phyloP scores from a whole-genome alignment of 129 eudicot species.

The Sambucus nigra region DNA sequence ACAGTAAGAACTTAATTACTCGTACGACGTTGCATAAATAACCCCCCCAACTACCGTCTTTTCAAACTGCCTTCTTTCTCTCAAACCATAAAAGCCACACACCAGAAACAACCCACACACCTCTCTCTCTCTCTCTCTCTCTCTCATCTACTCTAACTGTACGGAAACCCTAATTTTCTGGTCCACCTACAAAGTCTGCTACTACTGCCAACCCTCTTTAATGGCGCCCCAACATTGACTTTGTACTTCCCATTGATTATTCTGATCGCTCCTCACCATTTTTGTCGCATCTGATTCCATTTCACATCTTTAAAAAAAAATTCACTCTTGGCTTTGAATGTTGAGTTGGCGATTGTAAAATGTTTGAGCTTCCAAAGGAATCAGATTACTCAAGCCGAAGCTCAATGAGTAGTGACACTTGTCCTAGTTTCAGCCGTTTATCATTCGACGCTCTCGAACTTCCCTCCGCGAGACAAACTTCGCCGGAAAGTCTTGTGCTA shows the following conservation, averaged over 20 bases:
- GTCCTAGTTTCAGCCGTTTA: constrained; percentile 63
- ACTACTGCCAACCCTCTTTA: neutral
- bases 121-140: neutral
- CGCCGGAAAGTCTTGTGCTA: constrained; percentile 35
- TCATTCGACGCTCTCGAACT: constrained; percentile 47
- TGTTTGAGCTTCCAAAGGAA: constrained; percentile 22
- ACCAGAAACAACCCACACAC: neutral
- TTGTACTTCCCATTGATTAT: constrained; percentile 1
- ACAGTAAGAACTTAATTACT: constrained; percentile 8
- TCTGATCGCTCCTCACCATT: neutral
- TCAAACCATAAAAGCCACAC: neutral
- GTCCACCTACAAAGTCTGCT: neutral
- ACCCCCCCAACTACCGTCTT: constrained; percentile 20
- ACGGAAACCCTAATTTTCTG: constrained; percentile 16
- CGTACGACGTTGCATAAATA: constrained; percentile 12
- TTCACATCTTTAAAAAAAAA: neutral
- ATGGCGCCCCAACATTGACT: neutral
- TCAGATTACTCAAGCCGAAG: constrained; percentile 36
- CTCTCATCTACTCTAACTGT: constrained; percentile 6
- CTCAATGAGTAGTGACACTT: constrained; percentile 66
- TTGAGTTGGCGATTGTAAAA: neutral
- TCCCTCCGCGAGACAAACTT: constrained; percentile 18
- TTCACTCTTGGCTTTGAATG: neutral
- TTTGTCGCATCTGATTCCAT: constrained; percentile 16
- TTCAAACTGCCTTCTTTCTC: constrained; percentile 10